Conservation (phyloP, 1,139 yeast genomes). For the Yamadazyma conglobata region DNA sequence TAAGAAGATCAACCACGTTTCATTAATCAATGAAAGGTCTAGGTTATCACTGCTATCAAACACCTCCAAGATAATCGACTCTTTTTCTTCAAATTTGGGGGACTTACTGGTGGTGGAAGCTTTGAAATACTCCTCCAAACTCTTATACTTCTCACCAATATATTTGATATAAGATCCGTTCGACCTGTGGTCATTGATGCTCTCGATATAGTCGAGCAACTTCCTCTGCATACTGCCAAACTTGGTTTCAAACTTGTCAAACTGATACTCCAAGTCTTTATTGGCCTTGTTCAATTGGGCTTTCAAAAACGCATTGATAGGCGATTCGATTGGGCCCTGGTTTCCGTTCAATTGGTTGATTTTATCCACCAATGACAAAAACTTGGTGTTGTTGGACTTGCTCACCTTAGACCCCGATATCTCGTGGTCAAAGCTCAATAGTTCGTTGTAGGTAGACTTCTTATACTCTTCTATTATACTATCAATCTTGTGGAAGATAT, state of each 20-base stretch:
- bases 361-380: constrained; percentile 39
- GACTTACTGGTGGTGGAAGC: constrained; percentile 18
- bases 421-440: constrained; percentile 43
- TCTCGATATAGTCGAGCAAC: constrained; percentile 33
- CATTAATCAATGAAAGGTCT: constrained; percentile 43
- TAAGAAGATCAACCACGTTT: constrained; percentile 42
- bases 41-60: constrained; percentile 40
- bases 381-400: constrained; percentile 22
- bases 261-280: constrained; percentile 36
- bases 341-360: constrained; percentile 31
- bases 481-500: constrained; percentile 69
- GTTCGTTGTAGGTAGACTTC: constrained; percentile 56
- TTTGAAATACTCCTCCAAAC: constrained; percentile 35
- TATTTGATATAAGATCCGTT: constrained; percentile 39
- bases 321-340: constrained; percentile 17
- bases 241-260: constrained; percentile 31
- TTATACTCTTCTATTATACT: constrained; percentile 63
- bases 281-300: constrained; percentile 34
- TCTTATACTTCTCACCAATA: constrained; percentile 39
- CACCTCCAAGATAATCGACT: constrained; percentile 28
- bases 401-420: constrained; percentile 15
- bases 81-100: constrained; percentile 25
- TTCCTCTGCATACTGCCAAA: constrained; percentile 41
- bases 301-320: constrained; percentile 36
- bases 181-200: constrained; percentile 30